Evolutionary conservation across 2,329 filamentous ascomycete genomes (phyloP).

Genomic region (Fusarium sp.): DNA sequence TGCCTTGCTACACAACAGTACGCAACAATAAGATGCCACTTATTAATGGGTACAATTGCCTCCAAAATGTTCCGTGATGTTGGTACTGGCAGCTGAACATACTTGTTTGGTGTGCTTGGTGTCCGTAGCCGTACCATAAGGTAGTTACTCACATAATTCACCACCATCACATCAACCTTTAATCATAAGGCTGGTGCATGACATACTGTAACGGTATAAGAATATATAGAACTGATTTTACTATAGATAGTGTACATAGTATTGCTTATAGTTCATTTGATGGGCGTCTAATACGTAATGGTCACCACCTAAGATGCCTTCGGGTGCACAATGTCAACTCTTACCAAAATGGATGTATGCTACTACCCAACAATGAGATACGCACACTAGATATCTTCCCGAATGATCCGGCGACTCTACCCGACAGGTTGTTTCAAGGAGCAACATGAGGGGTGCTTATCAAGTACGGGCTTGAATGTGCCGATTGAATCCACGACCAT

Average conservation of each 20-base stretch:
- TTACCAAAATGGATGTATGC: neutral
- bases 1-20: too few species aligned
- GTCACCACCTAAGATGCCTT: neutral
- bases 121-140: neutral
- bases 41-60: too few species aligned
- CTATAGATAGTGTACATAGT: neutral
- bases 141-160: neutral
- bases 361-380: neutral
- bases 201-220: neutral
- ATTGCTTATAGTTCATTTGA: neutral
- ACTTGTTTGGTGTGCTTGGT: neutral
- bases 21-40: too few species aligned
- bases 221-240: neutral
- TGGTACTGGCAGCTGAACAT: rapidly evolving
- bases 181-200: neutral
- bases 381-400: neutral
- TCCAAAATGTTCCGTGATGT: rapidly evolving
- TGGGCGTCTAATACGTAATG: neutral
- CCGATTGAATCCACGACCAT: neutral
- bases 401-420: too few species aligned
- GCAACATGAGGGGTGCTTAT: neutral
- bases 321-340: neutral
- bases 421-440: neutral
- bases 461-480: neutral
- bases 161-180: neutral